Percentiles rank a stretch among this genome's conserved stretches.
Conservation (phyloP, 441 rosid genomes). For the Adansonia rubrostipa region DNA sequence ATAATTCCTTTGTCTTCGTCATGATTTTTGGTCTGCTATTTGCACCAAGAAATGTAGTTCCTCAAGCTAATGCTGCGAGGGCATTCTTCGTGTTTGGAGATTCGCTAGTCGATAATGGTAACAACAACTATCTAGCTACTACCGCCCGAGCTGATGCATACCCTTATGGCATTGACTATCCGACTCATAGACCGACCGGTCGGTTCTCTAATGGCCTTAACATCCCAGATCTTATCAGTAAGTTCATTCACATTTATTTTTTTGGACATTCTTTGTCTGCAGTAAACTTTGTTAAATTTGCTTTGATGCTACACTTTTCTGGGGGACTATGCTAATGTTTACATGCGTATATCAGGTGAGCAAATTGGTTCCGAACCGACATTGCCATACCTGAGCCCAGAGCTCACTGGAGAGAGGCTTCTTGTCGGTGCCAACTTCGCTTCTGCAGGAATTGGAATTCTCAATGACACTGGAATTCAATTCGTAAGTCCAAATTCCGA, state of each 20-base stretch:
- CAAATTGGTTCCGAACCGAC: conserved; percentile 73
- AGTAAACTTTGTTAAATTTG: conserved; percentile 4
- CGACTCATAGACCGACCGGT: conserved; percentile 82
- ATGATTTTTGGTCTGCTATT: conserved; percentile 29
- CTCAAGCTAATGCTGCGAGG: conserved; percentile 61
- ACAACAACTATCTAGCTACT: conserved; percentile 83
- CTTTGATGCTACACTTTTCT: background rate
- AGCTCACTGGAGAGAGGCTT: conserved; percentile 63
- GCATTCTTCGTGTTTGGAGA: conserved; percentile 97
- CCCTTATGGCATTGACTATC: conserved; percentile 87
- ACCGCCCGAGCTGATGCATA: conserved; percentile 87
- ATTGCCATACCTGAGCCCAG: conserved; percentile 84
- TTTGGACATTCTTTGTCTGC: background rate
- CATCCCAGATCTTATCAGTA: conserved; percentile 91
- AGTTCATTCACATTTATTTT: background rate
- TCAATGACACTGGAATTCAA: conserved; percentile 91
- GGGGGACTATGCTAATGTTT: background rate
- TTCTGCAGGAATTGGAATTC: conserved; percentile 94
- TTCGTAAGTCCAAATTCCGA: conserved; percentile 55
- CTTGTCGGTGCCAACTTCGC: conserved; percentile 95
- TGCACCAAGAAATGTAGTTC: conserved; percentile 32
- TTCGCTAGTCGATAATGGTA: conserved; percentile 91
- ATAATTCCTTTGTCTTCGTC: background rate
- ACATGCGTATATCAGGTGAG: conserved; percentile 51
- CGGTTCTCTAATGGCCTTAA: conserved; percentile 94